phyloP scores from a whole-genome alignment of 2,329 filamentous ascomycete species.

The Pseudogymnoascus sp. region DNA sequence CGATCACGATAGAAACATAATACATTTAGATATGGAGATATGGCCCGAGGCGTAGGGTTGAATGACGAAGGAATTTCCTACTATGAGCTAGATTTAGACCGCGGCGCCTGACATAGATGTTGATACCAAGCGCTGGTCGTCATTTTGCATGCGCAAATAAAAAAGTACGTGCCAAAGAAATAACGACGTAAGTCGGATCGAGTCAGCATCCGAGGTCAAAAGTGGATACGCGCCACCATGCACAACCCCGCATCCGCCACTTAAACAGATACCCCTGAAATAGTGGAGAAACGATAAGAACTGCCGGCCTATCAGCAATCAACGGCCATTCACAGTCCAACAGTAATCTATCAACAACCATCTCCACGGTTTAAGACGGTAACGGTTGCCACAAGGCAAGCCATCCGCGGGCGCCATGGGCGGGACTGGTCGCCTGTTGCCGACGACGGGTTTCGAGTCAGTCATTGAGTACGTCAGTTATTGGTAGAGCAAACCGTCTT shows the following conservation, averaged over 20 bases:
- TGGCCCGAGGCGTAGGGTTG: constrained; percentile 1
- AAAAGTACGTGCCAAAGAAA: neutral
- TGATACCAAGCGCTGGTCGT: neutral
- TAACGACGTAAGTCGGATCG: neutral
- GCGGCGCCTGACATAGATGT: constrained; percentile 1
- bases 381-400: neutral
- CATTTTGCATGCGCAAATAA: neutral
- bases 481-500: neutral
- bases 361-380: neutral
- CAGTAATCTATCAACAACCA: neutral
- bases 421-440: neutral
- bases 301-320: neutral
- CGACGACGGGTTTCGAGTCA: neutral
- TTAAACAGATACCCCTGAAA: neutral
- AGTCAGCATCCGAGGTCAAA: neutral
- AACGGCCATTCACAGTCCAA: neutral
- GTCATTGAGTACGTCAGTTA: neutral
- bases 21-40: neutral
- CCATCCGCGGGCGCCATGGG: neutral
- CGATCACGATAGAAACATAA: neutral
- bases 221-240: neutral
- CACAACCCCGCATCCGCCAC: neutral
- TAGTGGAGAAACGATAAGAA: neutral
- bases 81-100: neutral
- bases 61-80: neutral